These are phyloP conservation scores for Nicotiana tomentosiformis DNA, from an alignment of 257 asterid species.

Conservation along the genomic window DNA sequence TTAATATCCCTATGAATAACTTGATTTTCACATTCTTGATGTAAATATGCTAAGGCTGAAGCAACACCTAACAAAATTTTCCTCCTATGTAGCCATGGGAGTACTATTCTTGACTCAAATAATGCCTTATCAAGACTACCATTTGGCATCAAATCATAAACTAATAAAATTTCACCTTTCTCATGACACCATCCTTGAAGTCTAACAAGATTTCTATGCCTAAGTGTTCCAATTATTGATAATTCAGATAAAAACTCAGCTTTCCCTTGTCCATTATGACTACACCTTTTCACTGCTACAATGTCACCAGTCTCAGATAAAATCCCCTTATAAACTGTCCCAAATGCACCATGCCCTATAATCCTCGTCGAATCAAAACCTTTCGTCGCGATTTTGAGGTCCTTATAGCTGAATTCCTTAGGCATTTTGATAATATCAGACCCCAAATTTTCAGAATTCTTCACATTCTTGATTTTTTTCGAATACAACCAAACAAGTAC, in stretches of 20 bases:
- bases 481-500: conserved; percentile 45
- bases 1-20: conserved; percentile 8
- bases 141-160: conserved; percentile 16
- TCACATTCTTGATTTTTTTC: conserved; percentile 40
- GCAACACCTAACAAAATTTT: conserved; percentile 15
- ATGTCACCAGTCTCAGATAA: neutral
- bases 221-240: conserved; percentile 5
- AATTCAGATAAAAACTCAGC: conserved; percentile 14
- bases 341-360: conserved; percentile 15
- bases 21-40: conserved; percentile 19
- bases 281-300: conserved; percentile 14
- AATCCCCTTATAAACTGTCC: conserved; percentile 15
- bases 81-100: conserved; percentile 4
- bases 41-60: conserved; percentile 19
- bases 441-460: conserved; percentile 29
- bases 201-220: conserved; percentile 14
- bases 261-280: conserved; percentile 10
- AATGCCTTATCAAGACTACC: conserved; percentile 16
- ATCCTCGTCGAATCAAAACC: conserved; percentile 6
- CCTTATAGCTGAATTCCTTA: conserved; percentile 7
- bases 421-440: conserved; percentile 51
- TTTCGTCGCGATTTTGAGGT: conserved; percentile 8
- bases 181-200: conserved; percentile 21
- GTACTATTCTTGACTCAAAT: conserved; percentile 1
- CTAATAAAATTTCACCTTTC: conserved; percentile 16